Base-by-base conservation (phyloP, 495 filamentous ascomycete species). In the Aspergillus cavernicola region DNA sequence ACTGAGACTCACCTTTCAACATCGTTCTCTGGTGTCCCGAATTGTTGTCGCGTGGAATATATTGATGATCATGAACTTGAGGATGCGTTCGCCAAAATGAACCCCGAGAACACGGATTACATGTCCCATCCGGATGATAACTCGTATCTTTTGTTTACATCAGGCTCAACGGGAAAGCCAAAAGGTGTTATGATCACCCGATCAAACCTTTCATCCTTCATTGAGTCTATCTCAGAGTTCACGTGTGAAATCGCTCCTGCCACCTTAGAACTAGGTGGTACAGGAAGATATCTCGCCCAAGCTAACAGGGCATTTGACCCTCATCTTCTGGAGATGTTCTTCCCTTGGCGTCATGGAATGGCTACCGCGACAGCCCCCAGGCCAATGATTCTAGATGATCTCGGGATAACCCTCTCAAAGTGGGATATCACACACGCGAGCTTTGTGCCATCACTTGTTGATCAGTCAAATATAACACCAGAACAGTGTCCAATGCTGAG, bases 381-480 rank as follows among this genome's bases (percentile, higher is more conserved):
- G 29, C 52, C 57, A 11, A 42, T 65, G 50, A 50, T 67, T 22
- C 59, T 67, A 3, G 64, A 67, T 37, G 53, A 65, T 26, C 54
- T 67, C 10, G 55, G 50, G 23, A 32, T 55, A n/a, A 59, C 82
- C 12, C 87, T 93, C 19, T 75, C 74, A 4, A 66, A 63, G 4
- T 70, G 88, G 2, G 67, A 68, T 0, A 88, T 92, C 43, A 90
- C 89, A 0, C 89, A 93, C 54, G 62, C 62, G 13, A 59, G 62
- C 9, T 67, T 67, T 44, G 64, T 65, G 0, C 61, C 61, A 10
- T 63, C 59, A 2, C 52, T 63, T 4, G 33, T 63, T 3, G 65
- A 62, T 16, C 50, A 62, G 20, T 52, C 57, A 13, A 53, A 52
- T 11, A 39, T 62, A 7, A 49, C 56, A 37, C 59, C 63, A 9